Evolutionary conservation across 176 grass and related monocot species (phyloP).

Genomic region (Calamus simplicifolius): DNA sequence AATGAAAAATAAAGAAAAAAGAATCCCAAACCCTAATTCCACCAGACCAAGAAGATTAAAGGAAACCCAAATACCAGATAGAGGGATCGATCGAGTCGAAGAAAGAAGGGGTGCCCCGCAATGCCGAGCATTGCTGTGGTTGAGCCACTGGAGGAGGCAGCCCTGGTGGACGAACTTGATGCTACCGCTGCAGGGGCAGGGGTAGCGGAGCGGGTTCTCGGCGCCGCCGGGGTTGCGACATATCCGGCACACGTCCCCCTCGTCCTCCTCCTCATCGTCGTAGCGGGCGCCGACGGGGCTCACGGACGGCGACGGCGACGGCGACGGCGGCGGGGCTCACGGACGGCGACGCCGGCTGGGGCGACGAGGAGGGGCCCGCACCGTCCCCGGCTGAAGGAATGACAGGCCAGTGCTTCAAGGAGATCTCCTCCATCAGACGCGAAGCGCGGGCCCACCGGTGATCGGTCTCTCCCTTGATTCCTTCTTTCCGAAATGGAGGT

Average conservation of each 20-base stretch:
- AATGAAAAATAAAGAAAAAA: no score
- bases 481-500: no score
- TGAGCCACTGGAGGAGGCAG: conserved; percentile 98
- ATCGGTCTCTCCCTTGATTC: no score
- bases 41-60: background rate
- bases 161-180: conserved; percentile 99
- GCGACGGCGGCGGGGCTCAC: conserved; percentile 20
- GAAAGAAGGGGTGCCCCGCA: conserved; percentile 55
- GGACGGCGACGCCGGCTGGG: conserved; percentile 3
- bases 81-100: background rate
- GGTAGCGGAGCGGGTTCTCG: conserved; percentile 82
- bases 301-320: conserved; percentile 6
- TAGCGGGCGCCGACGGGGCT: conserved; percentile 18
- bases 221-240: conserved; percentile 90
- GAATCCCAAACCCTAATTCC: no score
- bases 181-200: conserved; percentile 97
- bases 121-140: conserved; percentile 97
- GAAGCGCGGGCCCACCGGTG: no score
- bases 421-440: no score
- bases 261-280: conserved; percentile 43
- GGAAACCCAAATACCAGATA: conserved; percentile 1
- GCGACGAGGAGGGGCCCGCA: no score
- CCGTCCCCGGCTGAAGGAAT: no score
- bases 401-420: no score
- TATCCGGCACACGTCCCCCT: conserved; percentile 95